Evolutionary conservation across 306 rosid genomes (phyloP), one percentile per base, ranked within the genome.

Genomic region (Mucuna pruriens): DNA sequence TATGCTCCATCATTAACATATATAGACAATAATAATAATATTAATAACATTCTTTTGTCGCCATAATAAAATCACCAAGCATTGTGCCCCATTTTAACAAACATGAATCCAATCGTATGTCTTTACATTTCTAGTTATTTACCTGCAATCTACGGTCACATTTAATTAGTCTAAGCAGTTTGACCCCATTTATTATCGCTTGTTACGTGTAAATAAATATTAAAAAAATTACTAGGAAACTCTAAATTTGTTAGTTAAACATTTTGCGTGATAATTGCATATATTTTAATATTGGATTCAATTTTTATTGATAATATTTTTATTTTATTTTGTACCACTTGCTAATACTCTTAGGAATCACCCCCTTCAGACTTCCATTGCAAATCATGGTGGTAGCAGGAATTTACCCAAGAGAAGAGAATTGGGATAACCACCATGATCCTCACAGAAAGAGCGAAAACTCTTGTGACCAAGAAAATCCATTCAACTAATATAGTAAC

Each of bases 1-100:
- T 75, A 1, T 74, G 39, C 39, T 55, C 38, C 78, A 74, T 57
- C 52, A 38, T 49, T 17, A 52, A 73, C 36, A n/a, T n/a, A n/a
- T n/a, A n/a, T 52, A 19, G 1, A 51, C 65, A 54, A 36, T 20
- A 54, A 20, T 17, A 54, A 36, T 20, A 54, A 20, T 17, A 20
- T 36, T 33, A 71, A 71, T n/a, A 48, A 73, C 34, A 33, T 52
- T 73, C 36, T 52, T 11, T 36, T 12, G 65, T 36, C 49, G 1
- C 66, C 49, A 10, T 34, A 6, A 19, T 11, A 6, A 34, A 19
- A 54, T 34, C 78, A 72, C 20, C 34, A 34, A n/a, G 12, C 57
- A 23, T n/a, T 4, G 16, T 60, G 9, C 17, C 38, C 66, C 33
- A 4, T 11, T 12, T 48, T 16, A 13, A 48, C 20, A 48, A 48